Evolutionary conservation across 768 basidiomycete species (phyloP).

Genomic region (Lentinula detonsa): DNA sequence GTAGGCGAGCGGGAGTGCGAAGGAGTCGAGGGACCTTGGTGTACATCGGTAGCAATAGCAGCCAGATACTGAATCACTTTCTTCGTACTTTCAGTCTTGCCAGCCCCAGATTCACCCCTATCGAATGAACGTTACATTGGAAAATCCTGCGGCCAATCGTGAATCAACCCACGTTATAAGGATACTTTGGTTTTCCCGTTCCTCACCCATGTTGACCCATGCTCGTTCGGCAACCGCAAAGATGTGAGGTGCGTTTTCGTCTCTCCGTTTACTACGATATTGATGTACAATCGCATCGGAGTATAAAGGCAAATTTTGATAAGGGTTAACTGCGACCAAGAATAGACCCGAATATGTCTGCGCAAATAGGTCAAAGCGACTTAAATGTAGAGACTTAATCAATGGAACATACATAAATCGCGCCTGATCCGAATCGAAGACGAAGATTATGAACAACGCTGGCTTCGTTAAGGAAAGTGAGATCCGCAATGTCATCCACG

Average conservation of each 20-base stretch:
- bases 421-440: conserved; percentile 82
- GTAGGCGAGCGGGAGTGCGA: conserved; percentile 69
- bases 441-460: conserved; percentile 98
- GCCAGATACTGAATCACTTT: conserved; percentile 99
- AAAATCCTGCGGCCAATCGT: background rate
- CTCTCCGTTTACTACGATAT: conserved; percentile 83
- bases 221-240: conserved; percentile 97
- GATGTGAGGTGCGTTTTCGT: conserved; percentile 94
- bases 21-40: conserved; percentile 39
- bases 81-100: conserved; percentile 98
- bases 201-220: conserved; percentile 98
- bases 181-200: conserved; percentile 95
- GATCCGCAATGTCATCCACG: conserved; percentile 95
- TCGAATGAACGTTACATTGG: background rate
- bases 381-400: background rate
- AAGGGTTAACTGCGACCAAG: conserved; percentile 97
- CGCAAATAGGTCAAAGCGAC: conserved; percentile 8
- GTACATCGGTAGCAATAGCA: conserved; percentile 85
- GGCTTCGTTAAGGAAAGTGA: conserved; percentile 97
- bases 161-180: conserved; percentile 79
- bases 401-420: conserved; percentile 73
- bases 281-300: conserved; percentile 82
- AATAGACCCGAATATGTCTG: conserved; percentile 96
- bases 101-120: conserved; percentile 97
- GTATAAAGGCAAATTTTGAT: conserved; percentile 88